These are phyloP conservation scores for Phytophthora agathidicida DNA, from an alignment of 352 stramenopile genomes.

Conservation along the genomic window DNA sequence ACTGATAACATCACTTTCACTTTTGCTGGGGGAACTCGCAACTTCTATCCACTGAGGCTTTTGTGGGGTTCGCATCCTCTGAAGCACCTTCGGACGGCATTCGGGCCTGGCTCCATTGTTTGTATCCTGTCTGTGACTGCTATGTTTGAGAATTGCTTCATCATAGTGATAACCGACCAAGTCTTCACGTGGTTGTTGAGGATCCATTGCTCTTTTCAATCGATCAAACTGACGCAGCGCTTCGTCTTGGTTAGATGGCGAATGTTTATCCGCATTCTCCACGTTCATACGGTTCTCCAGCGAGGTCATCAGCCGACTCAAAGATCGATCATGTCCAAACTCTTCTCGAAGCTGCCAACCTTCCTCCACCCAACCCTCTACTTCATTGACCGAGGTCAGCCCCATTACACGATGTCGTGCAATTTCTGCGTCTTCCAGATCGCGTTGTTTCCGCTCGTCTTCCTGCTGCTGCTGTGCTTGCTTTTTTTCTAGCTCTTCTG, in stretches of 20 bases:
- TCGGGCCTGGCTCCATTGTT: not conserved
- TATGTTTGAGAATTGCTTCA: not conserved
- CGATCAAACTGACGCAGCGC: conserved; percentile 16
- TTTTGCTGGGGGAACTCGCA: not conserved
- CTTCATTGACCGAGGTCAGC: conserved; percentile 47
- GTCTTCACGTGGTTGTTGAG: not conserved
- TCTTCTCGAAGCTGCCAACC: conserved; percentile 16
- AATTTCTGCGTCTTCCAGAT: conserved; percentile 41
- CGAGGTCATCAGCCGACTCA: conserved; percentile 15
- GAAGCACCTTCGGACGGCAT: not conserved
- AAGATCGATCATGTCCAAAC: not conserved
- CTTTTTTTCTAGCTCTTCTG: conserved; percentile 13
- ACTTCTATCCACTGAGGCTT: not conserved
- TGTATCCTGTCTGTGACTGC: not conserved
- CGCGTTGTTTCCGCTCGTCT: conserved; percentile 26
- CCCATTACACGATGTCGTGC: conserved; percentile 60
- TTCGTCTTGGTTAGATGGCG: not conserved
- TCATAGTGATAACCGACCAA: too few species aligned
- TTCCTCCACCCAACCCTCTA: conserved; percentile 47
- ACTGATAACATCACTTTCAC: not conserved
- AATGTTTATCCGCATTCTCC: not conserved
- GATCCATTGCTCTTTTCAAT: not conserved
- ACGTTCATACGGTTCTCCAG: conserved; percentile 10
- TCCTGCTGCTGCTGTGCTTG: conserved; percentile 26
- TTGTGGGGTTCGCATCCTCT: not conserved